Base-by-base conservation (phyloP, 1,284 basidiomycete species). In the Ganoderma sinense region DNA sequence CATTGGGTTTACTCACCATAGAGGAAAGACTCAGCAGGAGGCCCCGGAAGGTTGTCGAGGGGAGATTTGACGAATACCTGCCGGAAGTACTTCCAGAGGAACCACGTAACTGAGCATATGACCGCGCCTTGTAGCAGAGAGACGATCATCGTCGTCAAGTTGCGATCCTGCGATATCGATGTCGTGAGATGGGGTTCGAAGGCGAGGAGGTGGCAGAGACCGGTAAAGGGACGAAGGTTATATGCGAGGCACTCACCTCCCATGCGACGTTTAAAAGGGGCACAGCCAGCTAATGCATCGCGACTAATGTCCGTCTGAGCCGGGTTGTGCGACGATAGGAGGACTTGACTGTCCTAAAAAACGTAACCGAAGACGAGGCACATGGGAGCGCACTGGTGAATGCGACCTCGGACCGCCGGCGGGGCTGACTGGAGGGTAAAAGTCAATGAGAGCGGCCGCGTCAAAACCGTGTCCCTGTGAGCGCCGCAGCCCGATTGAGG, bases 21-120 rank as follows among this genome's bases (percentile, higher is more conserved):
- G 14, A 65, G n/a, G 59, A 74, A 71, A 0, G 71, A 72, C 36
- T 66, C 40, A 3, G 65, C n/a, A n/a, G 71, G 61, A n/a, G 69
- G 69, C 5, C 73, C 71, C 2, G 73, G 73, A 14, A 74, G 43
- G 31, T 74, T 74, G 45, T 74, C 73, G 5, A 74, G 58, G 0
- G 73, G 59, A 0, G 73, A 74, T 40, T 62, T 71, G 4, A 68
- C 51, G n/a, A 69, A 3, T 1, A 58, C n/a, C 33, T 68, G 69
- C 18, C 62, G 53, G 61, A 71, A 71, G 43, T 66, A 71, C 53
- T 71, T 69, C 72, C 72, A 73, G 11, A 71, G 29, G 26, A 73
- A 36, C 68, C 68, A 73, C 18, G 55, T 51, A 7, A 68, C 59
- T 2, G 40, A 41, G 36, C 60, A 63, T 5, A 69, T 62, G 23